A percentile compares a stretch with the other conserved stretches of the same genome.
These are phyloP conservation scores for Venturia asperata DNA, from an alignment of 2,329 filamentous ascomycete species.

Conservation along the genomic window DNA sequence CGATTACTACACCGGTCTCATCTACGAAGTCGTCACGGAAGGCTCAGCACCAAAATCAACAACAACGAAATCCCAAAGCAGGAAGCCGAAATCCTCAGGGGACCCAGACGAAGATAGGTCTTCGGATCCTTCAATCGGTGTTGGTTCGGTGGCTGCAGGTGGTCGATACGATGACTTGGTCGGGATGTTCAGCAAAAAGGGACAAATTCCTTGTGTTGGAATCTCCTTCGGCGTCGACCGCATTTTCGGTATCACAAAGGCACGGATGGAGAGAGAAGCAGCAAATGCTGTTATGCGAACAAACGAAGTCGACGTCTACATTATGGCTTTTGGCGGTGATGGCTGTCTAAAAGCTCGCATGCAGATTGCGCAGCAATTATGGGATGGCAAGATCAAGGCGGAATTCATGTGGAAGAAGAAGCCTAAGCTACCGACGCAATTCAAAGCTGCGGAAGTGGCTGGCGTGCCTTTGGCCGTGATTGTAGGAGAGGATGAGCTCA, in stretches of 20 bases:
- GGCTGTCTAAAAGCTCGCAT: conserved; percentile 81
- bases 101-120: conserved; percentile 60
- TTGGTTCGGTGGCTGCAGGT: conserved; percentile 82
- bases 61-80: conserved; percentile 39
- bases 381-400: conserved; percentile 85
- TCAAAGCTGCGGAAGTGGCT: conserved; percentile 77
- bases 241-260: conserved; percentile 88
- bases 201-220: conserved; percentile 79
- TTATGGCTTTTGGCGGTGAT: conserved; percentile 83
- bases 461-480: conserved; percentile 82
- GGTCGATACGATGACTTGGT: conserved; percentile 90
- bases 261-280: conserved; percentile 58
- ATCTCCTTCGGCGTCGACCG: conserved; percentile 93
- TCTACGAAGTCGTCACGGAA: conserved; percentile 83
- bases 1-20: conserved; percentile 88
- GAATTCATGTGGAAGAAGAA: conserved; percentile 88
- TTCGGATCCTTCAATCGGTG: conserved; percentile 70
- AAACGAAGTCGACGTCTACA: conserved; percentile 80
- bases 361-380: conserved; percentile 66
- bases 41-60: conserved; percentile 54
- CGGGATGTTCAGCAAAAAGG: conserved; percentile 84
- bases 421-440: conserved; percentile 80
- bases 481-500: conserved; percentile 83
- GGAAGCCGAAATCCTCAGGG: conserved; percentile 40
- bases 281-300: conserved; percentile 48